These are phyloP conservation scores for Acorus calamus DNA, from an alignment of 106 monocot species.

Conservation along the genomic window DNA sequence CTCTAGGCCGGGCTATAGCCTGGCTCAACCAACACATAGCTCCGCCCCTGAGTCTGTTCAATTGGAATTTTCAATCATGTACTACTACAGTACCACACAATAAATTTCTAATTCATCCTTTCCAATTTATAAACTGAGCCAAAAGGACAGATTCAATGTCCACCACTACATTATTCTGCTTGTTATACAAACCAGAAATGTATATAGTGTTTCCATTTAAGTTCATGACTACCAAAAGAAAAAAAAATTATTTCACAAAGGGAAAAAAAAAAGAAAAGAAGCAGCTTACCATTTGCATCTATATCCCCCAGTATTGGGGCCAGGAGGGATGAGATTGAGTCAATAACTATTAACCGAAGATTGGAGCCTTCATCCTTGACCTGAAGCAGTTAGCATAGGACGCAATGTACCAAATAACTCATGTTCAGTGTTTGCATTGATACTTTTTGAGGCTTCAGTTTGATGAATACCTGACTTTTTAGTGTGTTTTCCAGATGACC, in stretches of 20 bases:
- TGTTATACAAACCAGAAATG: too few species aligned
- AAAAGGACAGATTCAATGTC: too few species aligned
- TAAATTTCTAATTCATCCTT: too few species aligned
- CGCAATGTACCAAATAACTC: not conserved
- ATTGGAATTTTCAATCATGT: too few species aligned
- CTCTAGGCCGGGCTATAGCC: too few species aligned
- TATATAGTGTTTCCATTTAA: too few species aligned
- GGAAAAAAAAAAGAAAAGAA: not conserved
- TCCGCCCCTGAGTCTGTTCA: too few species aligned
- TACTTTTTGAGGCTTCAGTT: not conserved
- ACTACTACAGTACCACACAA: too few species aligned
- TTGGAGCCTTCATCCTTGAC: constrained; percentile 24
- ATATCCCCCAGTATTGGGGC: constrained; percentile 68
- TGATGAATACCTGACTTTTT: constrained; percentile 24
- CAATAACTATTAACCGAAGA: constrained; percentile 58
- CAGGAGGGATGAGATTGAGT: constrained; percentile 78
- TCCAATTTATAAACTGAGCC: too few species aligned
- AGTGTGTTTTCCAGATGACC: constrained; percentile 36
- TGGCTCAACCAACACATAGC: too few species aligned
- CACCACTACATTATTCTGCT: too few species aligned
- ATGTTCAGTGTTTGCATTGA: not conserved
- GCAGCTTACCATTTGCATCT: constrained; percentile 53
- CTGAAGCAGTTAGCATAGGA: constrained; percentile 22
- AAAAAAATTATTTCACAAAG: not conserved
- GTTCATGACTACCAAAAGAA: too few species aligned